Base-by-base conservation (phyloP, 257 asterid species). In the Solanum sitiens region DNA sequence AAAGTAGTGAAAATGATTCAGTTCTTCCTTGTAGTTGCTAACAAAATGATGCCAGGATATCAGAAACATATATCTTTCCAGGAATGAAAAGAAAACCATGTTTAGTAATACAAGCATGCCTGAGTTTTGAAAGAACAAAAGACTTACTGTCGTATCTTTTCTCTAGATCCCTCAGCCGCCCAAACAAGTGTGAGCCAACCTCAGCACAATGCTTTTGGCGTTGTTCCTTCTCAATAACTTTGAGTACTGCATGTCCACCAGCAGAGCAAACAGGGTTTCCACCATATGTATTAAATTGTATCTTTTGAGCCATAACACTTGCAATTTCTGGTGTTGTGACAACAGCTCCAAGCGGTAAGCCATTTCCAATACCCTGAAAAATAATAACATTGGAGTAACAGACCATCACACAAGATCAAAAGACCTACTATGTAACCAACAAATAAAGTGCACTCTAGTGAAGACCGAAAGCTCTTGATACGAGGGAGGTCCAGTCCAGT, bases 211-310 rank as follows among this genome's bases (percentile, higher is more conserved):
- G 99, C 89, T 87, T 84, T 90, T 95, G 98, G 20, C 99, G 98
- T 85, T 94, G 88, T 91, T 97, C 99, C 89, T 90, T 92, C 68
- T 97, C 99, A 88, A 97, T 90, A 89, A 95, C 99, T 25, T 88
- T 94, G 76, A 97, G 98, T 63, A 97, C 99, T 1, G 97, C 98
- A 79, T 91, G 94, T 32, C 99, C 99, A 88, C 99, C 99, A 75
- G 99, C 98, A 18, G 99, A 97, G 92, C 99, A 97, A 20, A 97
- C 99, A 11, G 99, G 99, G 89, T 97, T 97, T 68, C 99, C 99
- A 15, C 99, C 99, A 85, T 93, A 97, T 53, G 99, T 97, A 87
- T 97, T 97, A 87, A 97, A 97, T 70, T 94, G 99, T 86, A 94
- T 95, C 89, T 95, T 97, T 88, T 95, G 98, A 85, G 99, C 79